These are phyloP conservation scores for Blepharisma stoltei DNA, from an alignment of 73 alveolate species.

Conservation along the genomic window DNA sequence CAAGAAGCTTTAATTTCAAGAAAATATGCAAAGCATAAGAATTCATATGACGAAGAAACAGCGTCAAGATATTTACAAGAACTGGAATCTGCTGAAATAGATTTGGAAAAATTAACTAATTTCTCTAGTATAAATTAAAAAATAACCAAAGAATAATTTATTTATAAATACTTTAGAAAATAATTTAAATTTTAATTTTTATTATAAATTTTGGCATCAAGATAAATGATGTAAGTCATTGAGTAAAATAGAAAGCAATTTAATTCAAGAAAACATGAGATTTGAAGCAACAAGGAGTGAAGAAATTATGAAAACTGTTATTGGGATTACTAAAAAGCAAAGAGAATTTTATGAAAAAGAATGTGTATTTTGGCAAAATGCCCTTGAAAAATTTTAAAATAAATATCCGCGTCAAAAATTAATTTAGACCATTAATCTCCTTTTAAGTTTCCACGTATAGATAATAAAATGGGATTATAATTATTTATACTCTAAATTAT, in stretches of 20 bases:
- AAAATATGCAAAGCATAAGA: conserved; percentile 8
- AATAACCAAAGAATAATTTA: too few relatives aligned
- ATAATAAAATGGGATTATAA: too few relatives aligned
- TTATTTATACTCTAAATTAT: too few relatives aligned
- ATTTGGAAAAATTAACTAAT: not conserved
- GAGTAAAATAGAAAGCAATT: not conserved
- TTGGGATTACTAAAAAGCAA: not conserved
- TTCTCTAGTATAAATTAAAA: too few relatives aligned
- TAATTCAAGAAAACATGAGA: not conserved
- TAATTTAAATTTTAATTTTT: too few relatives aligned
- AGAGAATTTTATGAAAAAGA: conserved; percentile 6
- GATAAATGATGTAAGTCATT: too few relatives aligned
- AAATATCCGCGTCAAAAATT: too few relatives aligned
- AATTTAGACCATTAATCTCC: too few relatives aligned
- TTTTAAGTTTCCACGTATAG: too few relatives aligned
- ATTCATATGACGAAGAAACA: not conserved
- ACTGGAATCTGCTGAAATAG: not conserved
- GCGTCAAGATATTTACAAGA: not conserved
- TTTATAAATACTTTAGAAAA: too few relatives aligned
- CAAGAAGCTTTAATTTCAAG: not conserved
- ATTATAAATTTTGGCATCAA: too few relatives aligned
- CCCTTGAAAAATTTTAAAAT: too few relatives aligned
- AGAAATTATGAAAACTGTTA: not conserved
- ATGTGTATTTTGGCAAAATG: not conserved
- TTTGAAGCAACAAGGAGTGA: conserved; percentile 2